Conservation (phyloP, 2,329 filamentous ascomycete species). For the Colletotrichum agaves region DNA sequence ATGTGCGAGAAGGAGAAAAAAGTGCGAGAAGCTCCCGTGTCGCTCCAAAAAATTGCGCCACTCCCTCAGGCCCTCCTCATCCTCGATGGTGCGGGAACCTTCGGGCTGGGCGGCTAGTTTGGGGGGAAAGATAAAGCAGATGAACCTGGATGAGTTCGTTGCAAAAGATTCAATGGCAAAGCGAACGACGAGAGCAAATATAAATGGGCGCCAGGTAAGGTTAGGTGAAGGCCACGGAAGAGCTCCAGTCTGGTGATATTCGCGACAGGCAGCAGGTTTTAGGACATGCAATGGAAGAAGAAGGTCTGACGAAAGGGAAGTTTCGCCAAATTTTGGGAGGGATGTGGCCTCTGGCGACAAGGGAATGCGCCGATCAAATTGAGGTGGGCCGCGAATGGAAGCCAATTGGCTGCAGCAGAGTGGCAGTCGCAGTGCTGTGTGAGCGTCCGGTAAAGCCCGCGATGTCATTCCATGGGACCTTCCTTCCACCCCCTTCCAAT, state of each 20-base stretch:
- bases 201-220: too few relatives aligned
- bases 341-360: conserved; percentile 24
- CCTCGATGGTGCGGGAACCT: conserved; percentile 31
- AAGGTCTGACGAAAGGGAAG: conserved; percentile 19
- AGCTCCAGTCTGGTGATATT: conserved; percentile 7
- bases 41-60: conserved; percentile 30
- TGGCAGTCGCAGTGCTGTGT: too few relatives aligned
- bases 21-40: conserved; percentile 12
- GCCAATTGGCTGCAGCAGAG: background rate
- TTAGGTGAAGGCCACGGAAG: background rate
- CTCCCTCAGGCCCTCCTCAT: conserved; percentile 35
- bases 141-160: background rate
- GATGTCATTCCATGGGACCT: conserved; percentile 5
- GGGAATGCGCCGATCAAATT: conserved; percentile 29
- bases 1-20: background rate
- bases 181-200: too few relatives aligned
- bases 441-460: background rate
- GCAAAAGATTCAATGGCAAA: background rate
- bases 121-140: background rate
- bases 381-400: background rate
- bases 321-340: conserved; percentile 32
- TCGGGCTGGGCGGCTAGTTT: conserved; percentile 17
- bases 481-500: too few relatives aligned
- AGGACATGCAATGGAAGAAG: background rate
- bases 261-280: conserved; percentile 2